Percentiles rank a stretch among this genome's conserved stretches.
Evolutionary conservation across 371 early-diverging fungal species (phyloP).

Genomic region (Rhizopus arrhizus): DNA sequence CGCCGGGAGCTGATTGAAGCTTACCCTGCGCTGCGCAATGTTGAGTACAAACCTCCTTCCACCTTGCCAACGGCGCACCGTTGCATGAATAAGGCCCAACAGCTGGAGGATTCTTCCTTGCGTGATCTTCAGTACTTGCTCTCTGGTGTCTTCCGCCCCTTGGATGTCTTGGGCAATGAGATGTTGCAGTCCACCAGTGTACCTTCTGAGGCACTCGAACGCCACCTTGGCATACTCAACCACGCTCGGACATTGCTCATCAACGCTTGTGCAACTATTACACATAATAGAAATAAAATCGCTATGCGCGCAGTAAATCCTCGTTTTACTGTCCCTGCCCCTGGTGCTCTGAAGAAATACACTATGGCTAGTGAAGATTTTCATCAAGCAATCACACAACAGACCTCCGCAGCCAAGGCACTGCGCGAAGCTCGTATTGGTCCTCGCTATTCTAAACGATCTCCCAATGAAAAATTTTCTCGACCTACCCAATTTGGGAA

Average conservation of each 20-base stretch:
- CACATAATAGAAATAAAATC: not conserved
- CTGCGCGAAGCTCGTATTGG: constrained; percentile 7
- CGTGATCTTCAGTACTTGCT: constrained; percentile 18
- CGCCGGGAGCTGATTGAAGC: constrained; percentile 12
- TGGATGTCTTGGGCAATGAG: constrained; percentile 10
- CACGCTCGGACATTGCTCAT: too few relatives aligned
- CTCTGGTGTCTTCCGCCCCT: constrained; percentile 17
- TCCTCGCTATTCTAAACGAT: not conserved
- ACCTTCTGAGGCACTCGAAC: too few relatives aligned
- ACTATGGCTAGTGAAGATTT: constrained; percentile 12
- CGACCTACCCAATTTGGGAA: not conserved
- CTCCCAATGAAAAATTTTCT: not conserved
- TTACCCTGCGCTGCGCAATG: constrained; percentile 9
- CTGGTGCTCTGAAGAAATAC: not conserved
- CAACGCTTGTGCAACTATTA: constrained; percentile 5
- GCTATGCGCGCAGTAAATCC: constrained; percentile 16
- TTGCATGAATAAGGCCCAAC: constrained; percentile 10
- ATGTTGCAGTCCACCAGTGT: constrained; percentile 1
- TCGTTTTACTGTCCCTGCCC: not conserved
- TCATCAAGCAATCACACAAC: constrained; percentile 11
- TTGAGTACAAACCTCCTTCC: constrained; percentile 15
- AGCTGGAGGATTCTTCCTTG: not conserved
- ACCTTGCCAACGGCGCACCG: constrained; percentile 13
- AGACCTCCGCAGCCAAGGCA: constrained; percentile 8
- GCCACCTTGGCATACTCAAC: too few relatives aligned